Evolutionary conservation across 352 stramenopile species (phyloP).

Genomic region (Phytophthora ramorum): DNA sequence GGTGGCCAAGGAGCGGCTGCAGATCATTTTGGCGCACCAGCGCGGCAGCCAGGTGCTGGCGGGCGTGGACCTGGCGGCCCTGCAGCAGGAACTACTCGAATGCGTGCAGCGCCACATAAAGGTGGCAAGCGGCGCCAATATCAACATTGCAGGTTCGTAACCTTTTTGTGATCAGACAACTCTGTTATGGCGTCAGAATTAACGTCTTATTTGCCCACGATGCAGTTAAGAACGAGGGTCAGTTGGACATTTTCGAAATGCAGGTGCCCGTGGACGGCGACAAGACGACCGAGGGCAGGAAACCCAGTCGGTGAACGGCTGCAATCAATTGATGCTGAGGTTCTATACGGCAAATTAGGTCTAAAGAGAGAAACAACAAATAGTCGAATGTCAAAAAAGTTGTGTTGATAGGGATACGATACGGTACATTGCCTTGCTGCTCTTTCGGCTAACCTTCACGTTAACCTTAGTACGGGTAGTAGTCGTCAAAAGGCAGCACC

Average conservation of each 20-base stretch:
- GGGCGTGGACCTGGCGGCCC: slow-evolving; percentile 77
- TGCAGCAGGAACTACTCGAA: slow-evolving; percentile 86
- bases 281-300: slow-evolving; percentile 19
- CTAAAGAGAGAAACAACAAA: slow-evolving; percentile 17
- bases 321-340: neutral
- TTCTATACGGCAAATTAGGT: slow-evolving; percentile 10
- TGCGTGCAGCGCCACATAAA: slow-evolving; percentile 90
- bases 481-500: slow-evolving; percentile 86
- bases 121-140: slow-evolving; percentile 86
- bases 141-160: slow-evolving; percentile 85
- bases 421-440: neutral
- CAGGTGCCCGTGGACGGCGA: slow-evolving; percentile 84
- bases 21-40: slow-evolving; percentile 92
- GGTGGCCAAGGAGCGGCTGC: slow-evolving; percentile 86
- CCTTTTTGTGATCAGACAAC: neutral
- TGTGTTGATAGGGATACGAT: neutral
- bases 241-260: slow-evolving; percentile 92
- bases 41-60: slow-evolving; percentile 84
- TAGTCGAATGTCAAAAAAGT: neutral
- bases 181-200: neutral
- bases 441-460: neutral
- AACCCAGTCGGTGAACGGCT: slow-evolving; percentile 30
- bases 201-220: slow-evolving; percentile 1
- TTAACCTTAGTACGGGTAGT: slow-evolving; percentile 76
- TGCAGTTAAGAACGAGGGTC: slow-evolving; percentile 87